Evolutionary conservation across 225 moss, liverwort and hornwort genomes (phyloP).

Genomic region (Ulota crispa): DNA sequence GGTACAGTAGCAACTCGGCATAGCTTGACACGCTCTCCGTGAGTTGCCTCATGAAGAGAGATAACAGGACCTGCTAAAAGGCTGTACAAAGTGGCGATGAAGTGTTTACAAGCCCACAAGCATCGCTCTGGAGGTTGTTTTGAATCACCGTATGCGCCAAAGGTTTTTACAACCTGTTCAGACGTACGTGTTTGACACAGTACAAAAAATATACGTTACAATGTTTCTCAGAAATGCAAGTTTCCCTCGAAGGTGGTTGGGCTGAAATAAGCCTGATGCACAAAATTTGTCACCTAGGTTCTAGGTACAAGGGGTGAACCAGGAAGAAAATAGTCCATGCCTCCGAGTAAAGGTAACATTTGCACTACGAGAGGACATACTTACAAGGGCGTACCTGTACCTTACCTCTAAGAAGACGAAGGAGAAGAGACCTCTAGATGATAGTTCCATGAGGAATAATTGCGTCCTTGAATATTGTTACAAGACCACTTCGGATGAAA

Average conservation of each 20-base stretch:
- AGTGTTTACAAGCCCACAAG: background rate
- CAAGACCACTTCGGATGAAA: conserved; percentile 71
- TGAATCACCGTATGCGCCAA: background rate
- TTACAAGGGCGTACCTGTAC: background rate
- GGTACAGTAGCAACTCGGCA: background rate
- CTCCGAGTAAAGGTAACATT: background rate
- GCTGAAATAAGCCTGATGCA: background rate
- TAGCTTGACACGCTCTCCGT: rapidly evolving
- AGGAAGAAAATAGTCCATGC: background rate
- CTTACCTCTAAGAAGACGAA: background rate
- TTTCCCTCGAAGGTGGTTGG: background rate
- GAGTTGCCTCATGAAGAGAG: background rate
- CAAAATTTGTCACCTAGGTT: background rate
- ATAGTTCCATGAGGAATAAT: conserved; percentile 61
- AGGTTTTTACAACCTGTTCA: background rate
- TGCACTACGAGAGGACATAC: background rate
- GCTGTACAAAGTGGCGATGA: background rate
- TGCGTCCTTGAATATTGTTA: conserved; percentile 78
- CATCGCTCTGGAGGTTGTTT: background rate
- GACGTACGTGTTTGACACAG: background rate
- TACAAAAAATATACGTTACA: background rate
- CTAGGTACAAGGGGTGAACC: background rate
- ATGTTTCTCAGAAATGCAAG: background rate
- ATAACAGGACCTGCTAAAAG: background rate
- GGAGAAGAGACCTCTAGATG: conserved; percentile 31